phyloP scores from a whole-genome alignment of 805 yeast genomes.

The Isabelozyma pseudorhagii region DNA sequence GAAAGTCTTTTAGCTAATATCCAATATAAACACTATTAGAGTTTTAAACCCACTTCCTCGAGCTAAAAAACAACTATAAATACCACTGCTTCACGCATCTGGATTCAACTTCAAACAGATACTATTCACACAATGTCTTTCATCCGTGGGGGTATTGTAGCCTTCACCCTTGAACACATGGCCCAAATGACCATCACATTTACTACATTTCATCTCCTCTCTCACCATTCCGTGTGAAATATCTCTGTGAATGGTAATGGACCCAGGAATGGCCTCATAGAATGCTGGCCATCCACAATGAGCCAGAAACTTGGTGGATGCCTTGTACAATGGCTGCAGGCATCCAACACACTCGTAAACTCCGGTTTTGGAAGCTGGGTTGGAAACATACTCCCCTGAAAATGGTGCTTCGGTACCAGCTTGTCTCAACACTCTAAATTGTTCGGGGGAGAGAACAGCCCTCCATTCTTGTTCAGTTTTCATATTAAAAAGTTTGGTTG shows the following conservation, averaged over 20 bases:
- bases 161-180: constrained; percentile 96
- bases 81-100: neutral
- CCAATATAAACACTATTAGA: too few species aligned
- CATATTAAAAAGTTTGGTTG: constrained; percentile 8
- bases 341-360: constrained; percentile 86
- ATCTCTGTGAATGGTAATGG: constrained; percentile 64
- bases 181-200: constrained; percentile 93
- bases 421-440: constrained; percentile 72
- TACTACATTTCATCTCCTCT: constrained; percentile 83
- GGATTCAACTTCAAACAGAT: constrained; percentile 63
- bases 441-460: constrained; percentile 71
- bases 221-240: constrained; percentile 70
- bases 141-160: constrained; percentile 80
- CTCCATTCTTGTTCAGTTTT: constrained; percentile 68
- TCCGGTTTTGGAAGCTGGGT: constrained; percentile 55
- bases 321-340: constrained; percentile 69
- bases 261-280: constrained; percentile 82
- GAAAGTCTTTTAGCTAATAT: too few species aligned
- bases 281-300: constrained; percentile 99
- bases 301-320: constrained; percentile 79
- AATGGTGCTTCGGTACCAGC: constrained; percentile 70
- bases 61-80: too few species aligned
- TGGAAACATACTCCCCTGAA: constrained; percentile 56
- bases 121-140: constrained; percentile 93
- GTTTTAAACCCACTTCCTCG: too few species aligned